Evolutionary conservation across 2,329 filamentous ascomycete genomes (phyloP), one percentile per base, ranked within the genome.

Genomic region (Paraphaeosphaeria minitans): DNA sequence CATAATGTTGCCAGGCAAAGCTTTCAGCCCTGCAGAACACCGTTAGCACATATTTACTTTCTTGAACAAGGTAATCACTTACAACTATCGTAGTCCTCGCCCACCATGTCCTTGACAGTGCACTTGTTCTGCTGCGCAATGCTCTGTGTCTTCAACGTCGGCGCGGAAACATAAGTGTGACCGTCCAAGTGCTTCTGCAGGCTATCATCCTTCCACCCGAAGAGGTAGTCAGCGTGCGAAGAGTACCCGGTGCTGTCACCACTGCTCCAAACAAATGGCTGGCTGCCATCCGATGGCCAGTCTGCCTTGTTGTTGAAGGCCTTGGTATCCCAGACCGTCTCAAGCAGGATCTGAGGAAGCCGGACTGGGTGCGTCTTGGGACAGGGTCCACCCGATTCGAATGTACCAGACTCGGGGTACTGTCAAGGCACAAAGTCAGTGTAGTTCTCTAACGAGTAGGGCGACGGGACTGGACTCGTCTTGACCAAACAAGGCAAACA

Each of bases 111-210:
- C 50, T 64, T 62, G 6, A 73, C 71, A 19, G 49, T 70, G 45
- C 72, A 75, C 59, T 74, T 73, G 49, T 75, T 75, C 55, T 73
- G 71, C 21, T 64, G 54, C n/a, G 71, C 69, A 56, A 74, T 72
- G 9, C 54, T 69, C 62, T 75, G 72, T 49, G 70, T 74, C 62
- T 72, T 73, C 12, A 75, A 51, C 53, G 62, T 72, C 42, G 69
- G 67, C 35, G 70, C 67, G 37, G 46, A 53, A 21, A 73, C 71
- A 60, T 74, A 74, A 4, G 64, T 70, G 46, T 73, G 65, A 9
- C 55, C 65, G 61, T 75, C 68, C 62, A 75, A 65, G 16, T 66
- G 65, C 55, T 69, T 67, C 58, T 73, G 69, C 27, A 73, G 55
- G 33, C 59, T 63, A 60, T 73, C 64, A 21, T 66, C 69, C 56